These are phyloP conservation scores for Arthrobotrys musiformis DNA, from an alignment of 2,329 filamentous ascomycete genomes.

Conservation along the genomic window DNA sequence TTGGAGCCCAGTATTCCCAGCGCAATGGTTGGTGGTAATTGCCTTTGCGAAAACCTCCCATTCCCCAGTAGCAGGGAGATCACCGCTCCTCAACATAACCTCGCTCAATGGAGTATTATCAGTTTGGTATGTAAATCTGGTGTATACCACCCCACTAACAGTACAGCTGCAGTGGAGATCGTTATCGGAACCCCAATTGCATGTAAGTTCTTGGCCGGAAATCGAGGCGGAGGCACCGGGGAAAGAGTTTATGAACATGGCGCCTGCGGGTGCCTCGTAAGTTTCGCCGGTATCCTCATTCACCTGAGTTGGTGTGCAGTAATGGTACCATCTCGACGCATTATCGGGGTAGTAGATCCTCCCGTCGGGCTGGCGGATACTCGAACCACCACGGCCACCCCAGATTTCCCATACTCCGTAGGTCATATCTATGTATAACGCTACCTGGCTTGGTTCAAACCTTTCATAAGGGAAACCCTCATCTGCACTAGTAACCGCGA, in stretches of 20 bases:
- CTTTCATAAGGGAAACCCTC: not conserved
- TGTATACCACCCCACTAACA: not conserved
- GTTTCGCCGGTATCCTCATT: not conserved
- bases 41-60: not conserved
- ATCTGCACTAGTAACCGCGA: not conserved
- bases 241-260: not conserved
- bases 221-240: not conserved
- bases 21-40: not conserved
- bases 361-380: not conserved
- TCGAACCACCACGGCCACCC: not conserved
- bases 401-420: not conserved
- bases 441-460: not conserved
- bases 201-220: not conserved
- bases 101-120: not conserved
- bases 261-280: not conserved
- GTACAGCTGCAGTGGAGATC: constrained; percentile 8
- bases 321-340: not conserved
- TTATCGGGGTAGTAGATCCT: not conserved
- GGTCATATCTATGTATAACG: not conserved
- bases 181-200: not conserved
- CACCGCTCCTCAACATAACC: not conserved
- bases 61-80: not conserved
- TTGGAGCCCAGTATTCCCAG: not conserved
- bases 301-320: not conserved
- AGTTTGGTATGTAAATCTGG: not conserved